A percentile compares a stretch with the other conserved stretches of the same genome.
phyloP scores from a whole-genome alignment of 2,329 filamentous ascomycete species.

The Colletotrichum godetiae region DNA sequence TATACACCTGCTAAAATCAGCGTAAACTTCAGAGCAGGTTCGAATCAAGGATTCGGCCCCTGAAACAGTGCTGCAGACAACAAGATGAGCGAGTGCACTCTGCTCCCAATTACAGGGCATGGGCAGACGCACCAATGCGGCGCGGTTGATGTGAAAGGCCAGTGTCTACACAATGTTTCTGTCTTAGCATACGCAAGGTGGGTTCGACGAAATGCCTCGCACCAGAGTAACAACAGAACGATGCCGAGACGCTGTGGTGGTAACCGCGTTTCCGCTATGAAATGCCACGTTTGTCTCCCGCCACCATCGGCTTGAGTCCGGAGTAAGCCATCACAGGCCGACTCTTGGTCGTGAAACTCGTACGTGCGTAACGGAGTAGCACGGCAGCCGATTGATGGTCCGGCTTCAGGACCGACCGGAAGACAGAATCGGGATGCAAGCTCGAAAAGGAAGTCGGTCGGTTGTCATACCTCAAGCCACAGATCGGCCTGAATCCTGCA shows the following conservation, averaged over 20 bases:
- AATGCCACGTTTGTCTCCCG: not conserved
- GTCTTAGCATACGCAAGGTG: not conserved
- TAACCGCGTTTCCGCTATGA: not conserved
- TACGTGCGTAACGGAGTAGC: slow-evolving; percentile 24
- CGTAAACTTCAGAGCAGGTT: not conserved
- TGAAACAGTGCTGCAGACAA: not conserved
- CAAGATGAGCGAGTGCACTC: not conserved
- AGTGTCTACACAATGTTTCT: not conserved
- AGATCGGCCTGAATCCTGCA: slow-evolving; percentile 33
- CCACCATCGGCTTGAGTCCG: slow-evolving; percentile 19
- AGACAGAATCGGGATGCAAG: slow-evolving; percentile 29
- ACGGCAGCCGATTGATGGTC: slow-evolving; percentile 20
- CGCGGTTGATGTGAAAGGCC: not conserved
- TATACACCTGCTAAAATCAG: not conserved
- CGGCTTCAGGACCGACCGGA: slow-evolving; percentile 11
- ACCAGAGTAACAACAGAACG: not conserved
- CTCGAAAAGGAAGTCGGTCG: slow-evolving; percentile 35
- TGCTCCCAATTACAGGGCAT: not conserved
- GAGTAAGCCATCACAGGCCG: not conserved
- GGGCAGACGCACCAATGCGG: not conserved
- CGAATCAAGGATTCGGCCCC: not conserved
- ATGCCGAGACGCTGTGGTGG: not conserved
- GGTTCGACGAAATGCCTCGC: not conserved
- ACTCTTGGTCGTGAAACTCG: not conserved
- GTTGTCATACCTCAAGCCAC: slow-evolving; percentile 18